Percentiles rank a stretch among this genome's conserved stretches.
Conservation (phyloP, 2,329 filamentous ascomycete genomes). For the Elsinoe ampelina region DNA sequence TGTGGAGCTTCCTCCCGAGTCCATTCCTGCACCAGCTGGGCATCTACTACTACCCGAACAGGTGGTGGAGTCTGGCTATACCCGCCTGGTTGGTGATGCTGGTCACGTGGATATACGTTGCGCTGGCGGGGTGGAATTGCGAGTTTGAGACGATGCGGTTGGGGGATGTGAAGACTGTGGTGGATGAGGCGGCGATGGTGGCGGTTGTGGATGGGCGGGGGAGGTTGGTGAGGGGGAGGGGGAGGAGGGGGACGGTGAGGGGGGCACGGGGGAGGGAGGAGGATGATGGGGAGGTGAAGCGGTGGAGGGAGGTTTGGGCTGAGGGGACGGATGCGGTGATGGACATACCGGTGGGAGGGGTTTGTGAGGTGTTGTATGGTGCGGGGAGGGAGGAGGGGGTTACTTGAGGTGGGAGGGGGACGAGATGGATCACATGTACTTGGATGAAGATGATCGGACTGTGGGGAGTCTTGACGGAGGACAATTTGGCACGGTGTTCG, state of each 20-base stretch:
- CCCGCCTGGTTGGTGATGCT: slow-evolving; percentile 83
- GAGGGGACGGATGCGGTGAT: slow-evolving; percentile 93
- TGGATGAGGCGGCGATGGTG: slow-evolving; percentile 81
- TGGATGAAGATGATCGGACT: background rate
- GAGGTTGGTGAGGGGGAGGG: slow-evolving; percentile 34
- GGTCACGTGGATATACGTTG: slow-evolving; percentile 87
- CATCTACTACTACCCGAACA: slow-evolving; percentile 92
- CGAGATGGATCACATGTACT: background rate
- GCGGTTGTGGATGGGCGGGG: slow-evolving; percentile 71
- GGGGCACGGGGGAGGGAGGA: slow-evolving; percentile 32
- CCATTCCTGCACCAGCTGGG: slow-evolving; percentile 87
- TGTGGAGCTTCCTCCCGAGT: slow-evolving; percentile 86
- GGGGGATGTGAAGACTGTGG: slow-evolving; percentile 73
- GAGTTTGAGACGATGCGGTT: slow-evolving; percentile 78
- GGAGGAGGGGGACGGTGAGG: slow-evolving; percentile 20
- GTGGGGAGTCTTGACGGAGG: no score
- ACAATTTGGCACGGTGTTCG: no score
- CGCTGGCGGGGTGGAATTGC: slow-evolving; percentile 82
- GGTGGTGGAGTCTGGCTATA: slow-evolving; percentile 94
- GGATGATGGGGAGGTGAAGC: slow-evolving; percentile 35
- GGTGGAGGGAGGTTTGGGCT: slow-evolving; percentile 81
- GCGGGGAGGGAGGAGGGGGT: slow-evolving; percentile 35
- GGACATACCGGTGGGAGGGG: slow-evolving; percentile 89
- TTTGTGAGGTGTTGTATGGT: slow-evolving; percentile 90
- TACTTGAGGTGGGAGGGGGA: background rate